A percentile compares a stretch with the other conserved stretches of the same genome.
These are phyloP conservation scores for Phylloporus arenicola DNA, from an alignment of 768 basidiomycete genomes.

Conservation along the genomic window DNA sequence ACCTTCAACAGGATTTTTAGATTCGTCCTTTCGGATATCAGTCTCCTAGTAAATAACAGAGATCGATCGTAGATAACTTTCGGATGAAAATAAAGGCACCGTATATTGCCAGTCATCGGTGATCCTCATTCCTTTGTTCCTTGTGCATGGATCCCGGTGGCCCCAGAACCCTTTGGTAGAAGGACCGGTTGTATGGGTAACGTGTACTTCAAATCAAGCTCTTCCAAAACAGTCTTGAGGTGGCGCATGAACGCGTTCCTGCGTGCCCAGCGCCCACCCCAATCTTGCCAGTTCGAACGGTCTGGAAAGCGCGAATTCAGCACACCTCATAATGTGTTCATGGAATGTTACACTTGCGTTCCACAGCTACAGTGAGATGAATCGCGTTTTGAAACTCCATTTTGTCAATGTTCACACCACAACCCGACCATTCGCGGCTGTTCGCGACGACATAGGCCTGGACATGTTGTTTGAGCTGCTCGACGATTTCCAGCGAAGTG, in stretches of 20 bases:
- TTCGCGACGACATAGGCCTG: slow-evolving; percentile 56
- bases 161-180: slow-evolving; percentile 31
- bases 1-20: slow-evolving; percentile 35
- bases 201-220: slow-evolving; percentile 65
- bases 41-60: neutral
- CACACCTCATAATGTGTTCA: neutral
- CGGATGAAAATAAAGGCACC: neutral
- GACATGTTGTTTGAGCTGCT: slow-evolving; percentile 57
- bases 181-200: slow-evolving; percentile 71
- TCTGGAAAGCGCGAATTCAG: slow-evolving; percentile 35
- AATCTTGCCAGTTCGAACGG: slow-evolving; percentile 82
- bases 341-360: slow-evolving; percentile 45
- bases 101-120: neutral
- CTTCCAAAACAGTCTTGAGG: slow-evolving; percentile 65
- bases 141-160: neutral
- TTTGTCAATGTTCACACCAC: slow-evolving; percentile 63
- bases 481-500: slow-evolving; percentile 66
- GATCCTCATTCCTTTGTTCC: neutral
- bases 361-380: slow-evolving; percentile 59
- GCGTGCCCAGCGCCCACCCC: slow-evolving; percentile 75
- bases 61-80: neutral
- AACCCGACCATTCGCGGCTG: slow-evolving; percentile 68
- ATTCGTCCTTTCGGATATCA: neutral
- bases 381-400: slow-evolving; percentile 78
- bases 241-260: slow-evolving; percentile 73